Evolutionary conservation across 2,329 filamentous ascomycete genomes (phyloP).

Genomic region (Fusarium redolens): DNA sequence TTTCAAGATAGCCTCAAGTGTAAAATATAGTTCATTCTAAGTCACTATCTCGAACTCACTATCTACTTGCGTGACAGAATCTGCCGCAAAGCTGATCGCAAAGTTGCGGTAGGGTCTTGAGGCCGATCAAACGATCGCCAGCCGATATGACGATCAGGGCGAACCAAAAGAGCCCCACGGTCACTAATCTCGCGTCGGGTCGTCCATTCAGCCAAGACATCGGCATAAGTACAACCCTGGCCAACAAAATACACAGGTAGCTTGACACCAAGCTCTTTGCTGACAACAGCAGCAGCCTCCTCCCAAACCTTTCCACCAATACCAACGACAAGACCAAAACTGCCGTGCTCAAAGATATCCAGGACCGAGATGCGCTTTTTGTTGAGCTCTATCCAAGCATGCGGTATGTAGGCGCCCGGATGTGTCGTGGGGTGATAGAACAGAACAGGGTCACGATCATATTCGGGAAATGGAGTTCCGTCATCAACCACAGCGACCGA

Average conservation of each 20-base stretch:
- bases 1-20: background rate
- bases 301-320: conserved; percentile 68
- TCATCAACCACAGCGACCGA: conserved; percentile 51
- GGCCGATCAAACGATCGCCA: conserved; percentile 55
- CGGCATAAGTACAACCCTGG: conserved; percentile 67
- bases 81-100: conserved; percentile 6
- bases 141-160: conserved; percentile 69
- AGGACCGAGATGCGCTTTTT: conserved; percentile 63
- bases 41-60: background rate
- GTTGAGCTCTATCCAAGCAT: conserved; percentile 69
- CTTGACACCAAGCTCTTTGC: conserved; percentile 55
- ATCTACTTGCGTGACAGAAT: background rate
- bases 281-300: conserved; percentile 56
- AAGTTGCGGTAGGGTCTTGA: background rate
- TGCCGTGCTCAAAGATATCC: conserved; percentile 68
- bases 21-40: no score
- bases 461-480: conserved; percentile 17
- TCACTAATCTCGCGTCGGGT: conserved; percentile 64
- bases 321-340: conserved; percentile 63
- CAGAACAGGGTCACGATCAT: conserved; percentile 54
- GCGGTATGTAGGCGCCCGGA: conserved; percentile 69
- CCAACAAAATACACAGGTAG: conserved; percentile 66
- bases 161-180: conserved; percentile 67
- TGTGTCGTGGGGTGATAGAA: conserved; percentile 63
- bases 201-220: conserved; percentile 71